These are phyloP conservation scores for Citrus australasica DNA, from an alignment of 345 rosid species.

Conservation along the genomic window DNA sequence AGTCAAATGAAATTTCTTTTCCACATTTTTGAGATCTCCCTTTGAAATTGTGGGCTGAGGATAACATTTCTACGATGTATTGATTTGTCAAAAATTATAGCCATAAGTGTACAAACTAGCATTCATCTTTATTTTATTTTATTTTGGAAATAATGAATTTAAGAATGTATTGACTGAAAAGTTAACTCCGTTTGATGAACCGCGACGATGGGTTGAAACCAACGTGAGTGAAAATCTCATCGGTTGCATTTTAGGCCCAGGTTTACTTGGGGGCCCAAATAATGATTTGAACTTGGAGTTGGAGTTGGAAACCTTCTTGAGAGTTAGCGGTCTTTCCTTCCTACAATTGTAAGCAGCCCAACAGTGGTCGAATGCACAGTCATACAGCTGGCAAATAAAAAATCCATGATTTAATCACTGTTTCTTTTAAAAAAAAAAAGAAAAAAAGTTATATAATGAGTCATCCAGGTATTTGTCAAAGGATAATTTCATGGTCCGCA, in stretches of 20 bases:
- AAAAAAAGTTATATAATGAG: too few species aligned
- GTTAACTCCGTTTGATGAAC: neutral
- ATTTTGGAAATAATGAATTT: too few species aligned
- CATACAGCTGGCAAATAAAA: too few species aligned
- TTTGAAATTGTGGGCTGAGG: slow-evolving; percentile 14
- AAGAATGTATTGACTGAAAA: neutral
- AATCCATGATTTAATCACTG: too few species aligned
- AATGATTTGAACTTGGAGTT: neutral
- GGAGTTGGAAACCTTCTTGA: too few species aligned
- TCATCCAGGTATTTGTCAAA: neutral
- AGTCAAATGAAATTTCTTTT: neutral
- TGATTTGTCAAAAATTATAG: neutral
- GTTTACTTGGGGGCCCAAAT: neutral
- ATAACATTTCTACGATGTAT: neutral
- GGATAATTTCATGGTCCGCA: neutral
- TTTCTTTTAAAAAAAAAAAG: too few species aligned
- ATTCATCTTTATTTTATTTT: neutral
- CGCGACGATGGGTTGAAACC: too few species aligned
- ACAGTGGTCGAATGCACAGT: too few species aligned
- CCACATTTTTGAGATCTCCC: neutral
- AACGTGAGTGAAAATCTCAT: neutral
- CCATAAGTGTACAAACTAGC: slow-evolving; percentile 7
- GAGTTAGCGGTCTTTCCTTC: too few species aligned
- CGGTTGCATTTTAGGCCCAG: neutral
- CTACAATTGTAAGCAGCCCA: too few species aligned